Evolutionary conservation across 371 early-diverging fungal species (phyloP).

Genomic region (Dinochytrium kinnereticum): DNA sequence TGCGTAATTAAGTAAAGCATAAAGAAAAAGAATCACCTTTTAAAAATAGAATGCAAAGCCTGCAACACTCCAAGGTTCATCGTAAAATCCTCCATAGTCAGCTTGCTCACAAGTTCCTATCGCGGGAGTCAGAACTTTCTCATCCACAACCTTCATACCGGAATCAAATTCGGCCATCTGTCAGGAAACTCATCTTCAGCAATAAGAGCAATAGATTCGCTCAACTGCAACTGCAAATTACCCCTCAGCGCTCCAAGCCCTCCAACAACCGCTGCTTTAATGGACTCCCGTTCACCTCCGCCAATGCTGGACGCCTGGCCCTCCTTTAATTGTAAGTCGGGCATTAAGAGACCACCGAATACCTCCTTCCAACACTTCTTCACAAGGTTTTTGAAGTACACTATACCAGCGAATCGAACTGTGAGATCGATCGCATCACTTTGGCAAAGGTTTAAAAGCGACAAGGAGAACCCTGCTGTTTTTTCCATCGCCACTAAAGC

Average conservation of each 20-base stretch:
- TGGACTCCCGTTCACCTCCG: conserved; percentile 69
- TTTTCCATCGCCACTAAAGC: conserved; percentile 32
- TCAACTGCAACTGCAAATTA: conserved; percentile 84
- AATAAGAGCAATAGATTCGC: conserved; percentile 90
- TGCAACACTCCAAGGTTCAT: conserved; percentile 90
- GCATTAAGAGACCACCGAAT: neutral
- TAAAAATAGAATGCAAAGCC: conserved; percentile 93
- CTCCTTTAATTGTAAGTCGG: conserved; percentile 25
- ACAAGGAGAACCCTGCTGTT: conserved; percentile 72
- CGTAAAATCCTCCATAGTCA: conserved; percentile 77
- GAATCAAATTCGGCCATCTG: conserved; percentile 84
- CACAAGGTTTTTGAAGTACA: conserved; percentile 95
- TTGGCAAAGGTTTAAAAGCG: conserved; percentile 73
- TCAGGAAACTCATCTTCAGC: conserved; percentile 91
- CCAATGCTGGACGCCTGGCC: conserved; percentile 53
- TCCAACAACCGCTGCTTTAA: neutral
- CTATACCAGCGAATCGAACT: conserved; percentile 79
- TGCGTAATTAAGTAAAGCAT: conserved; percentile 30
- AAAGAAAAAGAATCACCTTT: conserved; percentile 58
- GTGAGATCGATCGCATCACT: conserved; percentile 57
- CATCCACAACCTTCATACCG: no score
- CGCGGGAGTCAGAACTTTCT: no score
- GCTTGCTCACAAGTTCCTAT: conserved; percentile 76
- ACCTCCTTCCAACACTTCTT: conserved; percentile 87
- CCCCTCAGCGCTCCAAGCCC: conserved; percentile 73